A percentile compares a stretch with the other conserved stretches of the same genome.
Conservation (phyloP, 1,284 basidiomycete genomes). For the Apiotrichum porosum region DNA sequence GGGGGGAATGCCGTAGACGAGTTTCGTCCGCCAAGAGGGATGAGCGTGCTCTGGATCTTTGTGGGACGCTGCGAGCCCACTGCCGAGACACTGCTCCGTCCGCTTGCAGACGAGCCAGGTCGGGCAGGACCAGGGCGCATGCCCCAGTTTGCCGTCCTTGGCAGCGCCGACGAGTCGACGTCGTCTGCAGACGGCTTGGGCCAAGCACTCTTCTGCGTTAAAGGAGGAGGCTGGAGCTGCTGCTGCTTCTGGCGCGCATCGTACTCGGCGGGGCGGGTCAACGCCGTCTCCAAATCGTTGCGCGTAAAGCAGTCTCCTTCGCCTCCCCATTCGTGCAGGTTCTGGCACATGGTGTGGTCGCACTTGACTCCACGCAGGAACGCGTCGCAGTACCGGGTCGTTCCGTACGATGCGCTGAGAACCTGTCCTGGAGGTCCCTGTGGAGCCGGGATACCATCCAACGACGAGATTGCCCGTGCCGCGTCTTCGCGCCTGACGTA, state of each 20-base stretch:
- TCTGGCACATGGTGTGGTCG: constrained; percentile 70
- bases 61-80: constrained; percentile 29
- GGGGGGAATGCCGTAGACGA: constrained; percentile 47
- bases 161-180: constrained; percentile 55
- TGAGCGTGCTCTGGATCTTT: constrained; percentile 31
- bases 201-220: constrained; percentile 31
- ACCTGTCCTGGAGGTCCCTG: constrained; percentile 66
- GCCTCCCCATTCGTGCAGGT: constrained; percentile 96
- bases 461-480: constrained; percentile 81
- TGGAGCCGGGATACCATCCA: constrained; percentile 84
- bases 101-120: constrained; percentile 7
- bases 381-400: constrained; percentile 96
- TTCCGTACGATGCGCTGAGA: constrained; percentile 91
- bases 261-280: constrained; percentile 43
- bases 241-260: constrained; percentile 43
- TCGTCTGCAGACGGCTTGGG: constrained; percentile 40
- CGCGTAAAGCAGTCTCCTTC: constrained; percentile 95
- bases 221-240: constrained; percentile 25
- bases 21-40: constrained; percentile 37
- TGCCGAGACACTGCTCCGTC: constrained; percentile 5
- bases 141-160: constrained; percentile 77
- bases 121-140: constrained; percentile 19
- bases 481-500: constrained; percentile 95
- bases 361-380: constrained; percentile 86
- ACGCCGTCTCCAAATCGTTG: constrained; percentile 81